Evolutionary conservation across 139 green algal genomes (phyloP).

Genomic region (Coccomyxa sp.): DNA sequence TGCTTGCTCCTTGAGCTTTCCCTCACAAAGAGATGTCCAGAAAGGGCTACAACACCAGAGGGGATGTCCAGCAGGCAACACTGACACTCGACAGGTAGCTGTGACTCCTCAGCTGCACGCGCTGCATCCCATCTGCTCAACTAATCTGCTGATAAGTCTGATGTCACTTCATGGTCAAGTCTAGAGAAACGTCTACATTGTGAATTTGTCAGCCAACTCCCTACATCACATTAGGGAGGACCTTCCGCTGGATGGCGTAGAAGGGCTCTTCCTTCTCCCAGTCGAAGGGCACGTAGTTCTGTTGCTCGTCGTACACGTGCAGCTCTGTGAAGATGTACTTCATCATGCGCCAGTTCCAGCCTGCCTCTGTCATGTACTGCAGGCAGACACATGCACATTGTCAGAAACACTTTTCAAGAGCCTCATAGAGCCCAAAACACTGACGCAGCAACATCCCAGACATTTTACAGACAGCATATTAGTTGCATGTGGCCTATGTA

Average conservation of each 20-base stretch:
- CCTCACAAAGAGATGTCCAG: no score
- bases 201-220: no score
- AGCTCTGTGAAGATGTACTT: conserved; percentile 90
- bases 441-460: background rate
- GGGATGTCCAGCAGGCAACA: no score
- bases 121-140: no score
- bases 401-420: background rate
- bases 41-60: no score
- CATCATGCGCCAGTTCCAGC: conserved; percentile 92
- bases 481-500: background rate
- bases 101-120: no score
- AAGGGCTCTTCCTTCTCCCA: conserved; percentile 65
- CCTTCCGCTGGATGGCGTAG: conserved; percentile 66
- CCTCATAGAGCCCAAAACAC: background rate
- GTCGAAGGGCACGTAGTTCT: conserved; percentile 89
- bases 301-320: conserved; percentile 84
- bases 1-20: no score
- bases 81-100: no score
- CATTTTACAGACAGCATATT: background rate
- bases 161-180: no score
- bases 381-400: background rate
- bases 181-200: no score
- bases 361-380: conserved; percentile 91
- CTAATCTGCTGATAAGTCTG: no score
- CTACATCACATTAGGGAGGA: conserved; percentile 60